These are phyloP conservation scores for Aspergillus luchuensis DNA, from an alignment of 2,329 filamentous ascomycete genomes.

Conservation along the genomic window DNA sequence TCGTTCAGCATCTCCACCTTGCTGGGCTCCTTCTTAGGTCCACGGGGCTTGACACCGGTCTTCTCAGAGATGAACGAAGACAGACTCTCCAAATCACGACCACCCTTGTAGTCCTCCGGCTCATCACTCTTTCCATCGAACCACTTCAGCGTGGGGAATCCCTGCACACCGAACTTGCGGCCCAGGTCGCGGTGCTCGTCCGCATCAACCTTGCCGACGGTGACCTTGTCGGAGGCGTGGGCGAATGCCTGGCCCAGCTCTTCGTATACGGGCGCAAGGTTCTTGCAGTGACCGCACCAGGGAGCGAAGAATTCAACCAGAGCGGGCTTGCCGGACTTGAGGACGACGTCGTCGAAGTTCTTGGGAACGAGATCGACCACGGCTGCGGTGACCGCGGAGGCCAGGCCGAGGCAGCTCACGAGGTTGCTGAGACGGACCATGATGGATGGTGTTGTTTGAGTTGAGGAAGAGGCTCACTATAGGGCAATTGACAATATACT, in stretches of 20 bases:
- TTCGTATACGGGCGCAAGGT: constrained; percentile 89
- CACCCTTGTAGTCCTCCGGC: constrained; percentile 82
- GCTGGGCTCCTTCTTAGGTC: constrained; percentile 63
- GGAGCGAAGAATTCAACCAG: constrained; percentile 98
- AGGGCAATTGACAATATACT: not conserved
- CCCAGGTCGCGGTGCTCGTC: constrained; percentile 84
- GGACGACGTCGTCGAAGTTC: constrained; percentile 89
- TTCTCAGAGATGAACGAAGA: constrained; percentile 80
- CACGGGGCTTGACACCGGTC: constrained; percentile 79
- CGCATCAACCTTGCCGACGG: constrained; percentile 94
- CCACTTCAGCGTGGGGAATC: constrained; percentile 96
- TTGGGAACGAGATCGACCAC: constrained; percentile 85
- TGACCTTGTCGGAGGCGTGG: constrained; percentile 72
- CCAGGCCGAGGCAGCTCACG: constrained; percentile 56
- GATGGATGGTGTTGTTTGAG: constrained; percentile 3
- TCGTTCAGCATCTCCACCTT: constrained; percentile 80
- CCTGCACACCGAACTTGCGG: constrained; percentile 83
- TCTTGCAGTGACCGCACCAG: constrained; percentile 99
- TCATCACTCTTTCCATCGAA: constrained; percentile 93
- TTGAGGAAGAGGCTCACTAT: not conserved
- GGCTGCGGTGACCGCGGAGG: constrained; percentile 72
- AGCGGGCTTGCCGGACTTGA: constrained; percentile 90
- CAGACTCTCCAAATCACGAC: constrained; percentile 84
- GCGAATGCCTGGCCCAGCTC: constrained; percentile 78
- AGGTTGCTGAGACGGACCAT: constrained; percentile 52